Percentiles rank a stretch among this genome's conserved stretches.
phyloP scores from a whole-genome alignment of 108 stramenopile genomes.

The Pseudonitzschia pungens region DNA sequence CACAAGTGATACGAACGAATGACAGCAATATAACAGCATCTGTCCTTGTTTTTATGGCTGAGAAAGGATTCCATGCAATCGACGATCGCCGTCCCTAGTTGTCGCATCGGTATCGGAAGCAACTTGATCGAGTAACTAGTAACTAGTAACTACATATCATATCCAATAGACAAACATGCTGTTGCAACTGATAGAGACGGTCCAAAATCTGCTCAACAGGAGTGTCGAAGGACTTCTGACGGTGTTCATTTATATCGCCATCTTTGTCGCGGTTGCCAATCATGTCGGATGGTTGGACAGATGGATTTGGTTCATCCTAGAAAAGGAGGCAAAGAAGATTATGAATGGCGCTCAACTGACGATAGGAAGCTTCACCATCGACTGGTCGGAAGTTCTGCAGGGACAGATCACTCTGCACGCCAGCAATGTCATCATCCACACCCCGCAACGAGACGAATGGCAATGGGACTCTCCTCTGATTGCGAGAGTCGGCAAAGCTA shows the following conservation, averaged over 20 bases:
- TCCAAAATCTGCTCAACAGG: neutral
- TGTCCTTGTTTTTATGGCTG: no score
- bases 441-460: slow-evolving; percentile 47
- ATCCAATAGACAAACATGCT: slow-evolving; percentile 1
- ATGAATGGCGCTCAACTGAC: slow-evolving; percentile 48
- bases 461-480: slow-evolving; percentile 61
- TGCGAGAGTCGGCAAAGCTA: slow-evolving; percentile 44
- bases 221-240: neutral
- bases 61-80: no score
- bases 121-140: no score
- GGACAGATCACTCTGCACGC: slow-evolving; percentile 34
- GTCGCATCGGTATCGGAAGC: no score
- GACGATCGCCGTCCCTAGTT: no score
- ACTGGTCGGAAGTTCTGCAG: slow-evolving; percentile 32
- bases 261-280: slow-evolving; percentile 25
- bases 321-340: slow-evolving; percentile 31
- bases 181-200: neutral
- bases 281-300: slow-evolving; percentile 53
- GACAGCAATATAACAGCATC: no score
- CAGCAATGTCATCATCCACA: slow-evolving; percentile 49
- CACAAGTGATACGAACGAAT: no score
- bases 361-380: slow-evolving; percentile 44
- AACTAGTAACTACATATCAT: neutral
- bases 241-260: slow-evolving; percentile 11
- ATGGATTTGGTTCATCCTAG: slow-evolving; percentile 42